These are phyloP conservation scores for Candida tunisiensis DNA, from an alignment of 1,139 yeast genomes.

Conservation along the genomic window DNA sequence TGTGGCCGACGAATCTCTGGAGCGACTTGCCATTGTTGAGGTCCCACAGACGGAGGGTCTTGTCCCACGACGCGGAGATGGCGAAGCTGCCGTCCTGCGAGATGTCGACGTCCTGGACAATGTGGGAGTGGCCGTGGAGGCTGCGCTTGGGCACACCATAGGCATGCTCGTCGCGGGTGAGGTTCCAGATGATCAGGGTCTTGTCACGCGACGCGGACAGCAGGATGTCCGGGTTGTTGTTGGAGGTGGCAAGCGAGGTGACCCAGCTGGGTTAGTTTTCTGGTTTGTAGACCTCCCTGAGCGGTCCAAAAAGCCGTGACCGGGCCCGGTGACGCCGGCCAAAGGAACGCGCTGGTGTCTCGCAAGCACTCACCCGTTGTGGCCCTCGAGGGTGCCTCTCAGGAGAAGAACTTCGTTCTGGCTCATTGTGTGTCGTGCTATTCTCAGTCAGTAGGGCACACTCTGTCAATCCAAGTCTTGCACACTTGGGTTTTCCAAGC, in stretches of 20 bases:
- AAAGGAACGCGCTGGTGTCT: neutral
- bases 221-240: conserved; percentile 95
- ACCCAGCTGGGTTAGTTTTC: conserved; percentile 69
- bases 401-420: conserved; percentile 82
- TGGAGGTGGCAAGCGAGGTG: conserved; percentile 96
- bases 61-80: conserved; percentile 99
- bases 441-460: neutral
- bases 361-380: conserved; percentile 28
- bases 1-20: conserved; percentile 97
- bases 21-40: conserved; percentile 88
- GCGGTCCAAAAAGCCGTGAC: no score
- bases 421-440: conserved; percentile 3
- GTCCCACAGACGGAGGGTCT: conserved; percentile 98
- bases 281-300: neutral
- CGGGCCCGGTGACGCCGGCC: no score
- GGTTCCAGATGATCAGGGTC: conserved; percentile 96
- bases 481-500: conserved; percentile 1
- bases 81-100: conserved; percentile 98
- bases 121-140: conserved; percentile 98
- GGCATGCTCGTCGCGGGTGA: conserved; percentile 93
- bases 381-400: conserved; percentile 96
- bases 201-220: conserved; percentile 99
- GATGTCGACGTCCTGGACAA: conserved; percentile 94
- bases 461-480: neutral
- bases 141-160: conserved; percentile 98